Evolutionary conservation across 306 rosid genomes (phyloP).

Genomic region (Malus asiatica): DNA sequence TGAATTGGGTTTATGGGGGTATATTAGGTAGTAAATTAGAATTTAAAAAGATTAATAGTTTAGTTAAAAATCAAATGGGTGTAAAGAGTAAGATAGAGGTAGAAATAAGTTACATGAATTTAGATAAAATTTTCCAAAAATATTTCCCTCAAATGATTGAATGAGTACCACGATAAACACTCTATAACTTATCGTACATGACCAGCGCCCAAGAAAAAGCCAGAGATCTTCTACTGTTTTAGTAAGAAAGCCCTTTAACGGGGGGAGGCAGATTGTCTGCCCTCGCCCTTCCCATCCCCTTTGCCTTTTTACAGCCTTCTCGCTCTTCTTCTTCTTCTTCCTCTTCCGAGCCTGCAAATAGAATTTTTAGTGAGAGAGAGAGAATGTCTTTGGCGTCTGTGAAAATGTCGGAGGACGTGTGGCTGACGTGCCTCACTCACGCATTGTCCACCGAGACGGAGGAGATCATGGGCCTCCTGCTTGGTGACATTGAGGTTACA

Average conservation of each 20-base stretch:
- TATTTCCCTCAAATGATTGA: too few species aligned
- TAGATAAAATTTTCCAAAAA: too few species aligned
- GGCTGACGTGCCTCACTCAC: conserved; percentile 91
- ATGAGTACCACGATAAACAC: neutral
- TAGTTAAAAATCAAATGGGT: too few species aligned
- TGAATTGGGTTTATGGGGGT: too few species aligned
- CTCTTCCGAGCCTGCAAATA: neutral
- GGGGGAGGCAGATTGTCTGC: too few species aligned
- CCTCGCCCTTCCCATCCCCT: too few species aligned
- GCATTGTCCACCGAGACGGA: conserved; percentile 97
- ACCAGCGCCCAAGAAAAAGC: neutral
- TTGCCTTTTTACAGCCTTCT: neutral
- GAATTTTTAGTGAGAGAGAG: neutral
- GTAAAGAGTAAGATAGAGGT: accelerated
- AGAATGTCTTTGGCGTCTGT: conserved; percentile 76
- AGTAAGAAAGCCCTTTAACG: too few species aligned
- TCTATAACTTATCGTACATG: neutral
- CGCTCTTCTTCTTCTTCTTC: neutral
- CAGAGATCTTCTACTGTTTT: neutral
- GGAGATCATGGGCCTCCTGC: conserved; percentile 98
- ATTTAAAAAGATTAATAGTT: too few species aligned
- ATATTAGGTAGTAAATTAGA: too few species aligned
- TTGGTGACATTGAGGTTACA: conserved; percentile 83
- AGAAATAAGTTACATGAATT: too few species aligned
- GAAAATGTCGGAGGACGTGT: conserved; percentile 88